Percentiles rank a stretch among this genome's conserved stretches.
These are phyloP conservation scores for Psilocybe cyanescens DNA, from an alignment of 768 basidiomycete species.

Conservation along the genomic window DNA sequence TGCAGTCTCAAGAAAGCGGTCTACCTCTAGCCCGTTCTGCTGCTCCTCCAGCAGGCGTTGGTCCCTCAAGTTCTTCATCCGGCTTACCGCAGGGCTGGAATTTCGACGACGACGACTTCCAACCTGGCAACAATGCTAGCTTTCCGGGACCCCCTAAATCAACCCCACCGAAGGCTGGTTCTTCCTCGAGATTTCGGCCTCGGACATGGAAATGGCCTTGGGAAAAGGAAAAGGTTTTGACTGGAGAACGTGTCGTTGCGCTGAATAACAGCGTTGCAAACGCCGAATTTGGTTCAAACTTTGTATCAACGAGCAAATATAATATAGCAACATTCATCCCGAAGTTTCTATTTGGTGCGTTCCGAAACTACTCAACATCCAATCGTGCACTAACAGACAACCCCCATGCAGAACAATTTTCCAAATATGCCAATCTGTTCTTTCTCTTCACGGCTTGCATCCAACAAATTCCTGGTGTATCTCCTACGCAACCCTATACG, in stretches of 20 bases:
- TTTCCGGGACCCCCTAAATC: slow-evolving; percentile 50
- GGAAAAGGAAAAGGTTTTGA: slow-evolving; percentile 66
- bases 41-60: slow-evolving; percentile 64
- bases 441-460: slow-evolving; percentile 98
- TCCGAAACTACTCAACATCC: neutral
- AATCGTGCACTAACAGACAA: slow-evolving; percentile 8
- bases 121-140: slow-evolving; percentile 34
- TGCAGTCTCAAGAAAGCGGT: slow-evolving; percentile 57
- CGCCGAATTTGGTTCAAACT: slow-evolving; percentile 75
- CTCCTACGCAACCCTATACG: slow-evolving; percentile 93
- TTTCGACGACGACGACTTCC: slow-evolving; percentile 69
- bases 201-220: slow-evolving; percentile 84
- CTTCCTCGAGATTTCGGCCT: slow-evolving; percentile 26
- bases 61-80: slow-evolving; percentile 49
- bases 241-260: slow-evolving; percentile 79
- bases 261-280: slow-evolving; percentile 78
- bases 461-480: slow-evolving; percentile 97
- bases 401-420: slow-evolving; percentile 82
- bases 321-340: slow-evolving; percentile 85
- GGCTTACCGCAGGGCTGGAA: slow-evolving; percentile 72
- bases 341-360: slow-evolving; percentile 89
- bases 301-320: slow-evolving; percentile 95
- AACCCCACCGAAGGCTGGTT: slow-evolving; percentile 31
- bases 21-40: slow-evolving; percentile 62
- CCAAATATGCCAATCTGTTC: slow-evolving; percentile 98